phyloP scores from a whole-genome alignment of 2,329 filamentous ascomycete genomes.

The Fusarium lateritium region DNA sequence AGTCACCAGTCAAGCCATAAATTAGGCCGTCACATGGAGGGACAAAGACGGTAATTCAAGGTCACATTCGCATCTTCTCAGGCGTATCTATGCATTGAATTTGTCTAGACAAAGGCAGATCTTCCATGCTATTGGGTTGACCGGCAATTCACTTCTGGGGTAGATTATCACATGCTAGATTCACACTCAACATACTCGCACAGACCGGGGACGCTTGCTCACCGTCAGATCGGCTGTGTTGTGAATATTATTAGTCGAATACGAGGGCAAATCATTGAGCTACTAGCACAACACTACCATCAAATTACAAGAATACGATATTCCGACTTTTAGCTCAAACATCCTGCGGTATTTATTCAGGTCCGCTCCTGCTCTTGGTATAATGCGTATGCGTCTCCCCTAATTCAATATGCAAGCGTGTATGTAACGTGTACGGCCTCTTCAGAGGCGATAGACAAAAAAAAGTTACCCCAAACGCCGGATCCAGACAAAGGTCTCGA shows the following conservation, averaged over 20 bases:
- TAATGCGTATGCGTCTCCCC: conserved; percentile 33
- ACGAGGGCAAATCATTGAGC: background rate
- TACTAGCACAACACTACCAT: background rate
- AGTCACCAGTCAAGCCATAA: conserved; percentile 21
- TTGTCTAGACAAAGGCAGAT: background rate
- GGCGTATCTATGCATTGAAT: background rate
- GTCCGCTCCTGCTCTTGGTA: conserved; percentile 34
- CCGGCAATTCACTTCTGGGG: background rate
- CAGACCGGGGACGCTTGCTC: conserved; percentile 10
- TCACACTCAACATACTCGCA: conserved; percentile 22
- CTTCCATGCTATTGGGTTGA: background rate
- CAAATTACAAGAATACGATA: background rate
- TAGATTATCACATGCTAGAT: conserved; percentile 24
- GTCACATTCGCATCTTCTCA: conserved; percentile 25
- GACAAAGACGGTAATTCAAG: conserved; percentile 6
- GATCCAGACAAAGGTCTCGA: conserved; percentile 24
- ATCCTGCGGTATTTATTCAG: conserved; percentile 34
- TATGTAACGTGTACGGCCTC: conserved; percentile 29
- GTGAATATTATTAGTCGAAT: background rate
- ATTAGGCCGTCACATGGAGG: conserved; percentile 23
- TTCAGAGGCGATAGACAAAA: conserved; percentile 27
- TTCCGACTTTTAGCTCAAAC: conserved; percentile 5
- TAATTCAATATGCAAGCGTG: conserved; percentile 28
- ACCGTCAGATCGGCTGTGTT: conserved; percentile 14
- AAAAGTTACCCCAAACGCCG: conserved; percentile 40